Conservation (phyloP, 2,329 filamentous ascomycete genomes). For the Didymella glomerata region DNA sequence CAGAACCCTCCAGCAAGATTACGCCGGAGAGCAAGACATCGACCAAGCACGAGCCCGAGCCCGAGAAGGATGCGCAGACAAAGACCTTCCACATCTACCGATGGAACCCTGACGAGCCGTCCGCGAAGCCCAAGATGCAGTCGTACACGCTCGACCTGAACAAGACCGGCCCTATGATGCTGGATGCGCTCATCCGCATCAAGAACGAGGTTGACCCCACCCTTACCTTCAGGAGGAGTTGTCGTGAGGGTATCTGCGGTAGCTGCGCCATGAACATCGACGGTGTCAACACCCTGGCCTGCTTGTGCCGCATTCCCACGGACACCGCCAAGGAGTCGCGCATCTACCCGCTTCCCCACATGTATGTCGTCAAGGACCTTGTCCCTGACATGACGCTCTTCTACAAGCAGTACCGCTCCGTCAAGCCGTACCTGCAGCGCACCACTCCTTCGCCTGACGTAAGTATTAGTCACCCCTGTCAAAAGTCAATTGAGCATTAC, state of each 20-base stretch:
- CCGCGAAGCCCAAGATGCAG: constrained; percentile 95
- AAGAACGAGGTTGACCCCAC: constrained; percentile 99
- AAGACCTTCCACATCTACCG: constrained; percentile 99
- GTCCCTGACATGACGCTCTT: constrained; percentile 98
- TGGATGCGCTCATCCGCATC: constrained; percentile 95
- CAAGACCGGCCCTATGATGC: constrained; percentile 98
- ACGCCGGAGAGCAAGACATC: constrained; percentile 64
- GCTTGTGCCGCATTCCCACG: constrained; percentile 93
- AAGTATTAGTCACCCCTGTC: constrained; percentile 53
- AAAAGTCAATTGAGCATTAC: not conserved
- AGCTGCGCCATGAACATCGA: constrained; percentile 99
- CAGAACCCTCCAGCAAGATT: constrained; percentile 37
- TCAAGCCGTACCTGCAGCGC: constrained; percentile 97
- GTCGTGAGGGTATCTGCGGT: constrained; percentile 97
- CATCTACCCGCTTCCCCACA: constrained; percentile 98
- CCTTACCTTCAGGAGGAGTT: constrained; percentile 93
- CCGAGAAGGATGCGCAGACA: constrained; percentile 67
- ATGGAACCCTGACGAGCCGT: constrained; percentile 94
- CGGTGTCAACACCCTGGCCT: constrained; percentile 96
- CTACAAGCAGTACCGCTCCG: constrained; percentile 99
- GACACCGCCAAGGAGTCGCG: constrained; percentile 83
- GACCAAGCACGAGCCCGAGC: constrained; percentile 68
- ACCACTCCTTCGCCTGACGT: constrained; percentile 85
- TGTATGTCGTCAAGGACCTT: constrained; percentile 98
- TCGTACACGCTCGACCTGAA: constrained; percentile 94